These are phyloP conservation scores for Leptomonas seymouri DNA, from an alignment of 208 protist species.

Conservation along the genomic window DNA sequence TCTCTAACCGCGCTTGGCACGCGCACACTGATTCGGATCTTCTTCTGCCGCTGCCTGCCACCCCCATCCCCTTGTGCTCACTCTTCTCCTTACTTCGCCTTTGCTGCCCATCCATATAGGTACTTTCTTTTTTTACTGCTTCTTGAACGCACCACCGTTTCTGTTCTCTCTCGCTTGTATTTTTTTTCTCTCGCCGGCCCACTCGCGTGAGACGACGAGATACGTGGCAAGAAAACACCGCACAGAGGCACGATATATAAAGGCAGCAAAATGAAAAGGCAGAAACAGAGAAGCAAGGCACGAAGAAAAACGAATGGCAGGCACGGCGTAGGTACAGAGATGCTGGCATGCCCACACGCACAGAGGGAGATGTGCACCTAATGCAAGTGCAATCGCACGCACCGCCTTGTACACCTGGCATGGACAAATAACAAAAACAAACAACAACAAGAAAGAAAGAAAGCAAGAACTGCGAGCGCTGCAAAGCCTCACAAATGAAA, in stretches of 20 bases:
- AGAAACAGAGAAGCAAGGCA: background rate
- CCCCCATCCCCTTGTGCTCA: background rate
- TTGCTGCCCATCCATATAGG: too few relatives aligned
- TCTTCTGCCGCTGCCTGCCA: constrained; percentile 1
- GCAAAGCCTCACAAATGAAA: background rate
- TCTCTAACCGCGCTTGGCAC: constrained; percentile 14
- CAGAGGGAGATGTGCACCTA: too few relatives aligned
- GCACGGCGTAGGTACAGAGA: background rate
- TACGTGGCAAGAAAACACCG: background rate
- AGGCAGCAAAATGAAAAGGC: too few relatives aligned
- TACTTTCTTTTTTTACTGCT: too few relatives aligned
- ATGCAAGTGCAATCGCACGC: too few relatives aligned
- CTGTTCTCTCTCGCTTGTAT: background rate
- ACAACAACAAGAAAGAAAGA: background rate
- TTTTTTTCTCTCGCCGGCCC: background rate
- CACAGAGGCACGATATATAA: too few relatives aligned
- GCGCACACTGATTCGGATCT: constrained; percentile 2
- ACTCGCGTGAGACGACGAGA: background rate
- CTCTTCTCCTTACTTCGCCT: background rate
- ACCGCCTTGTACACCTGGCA: too few relatives aligned
- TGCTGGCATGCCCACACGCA: background rate
- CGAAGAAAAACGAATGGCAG: background rate
- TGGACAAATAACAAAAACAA: too few relatives aligned
- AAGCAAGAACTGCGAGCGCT: background rate
- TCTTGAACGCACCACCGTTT: too few relatives aligned